Conservation (phyloP, 768 basidiomycete genomes). For the Boletus sp. region DNA sequence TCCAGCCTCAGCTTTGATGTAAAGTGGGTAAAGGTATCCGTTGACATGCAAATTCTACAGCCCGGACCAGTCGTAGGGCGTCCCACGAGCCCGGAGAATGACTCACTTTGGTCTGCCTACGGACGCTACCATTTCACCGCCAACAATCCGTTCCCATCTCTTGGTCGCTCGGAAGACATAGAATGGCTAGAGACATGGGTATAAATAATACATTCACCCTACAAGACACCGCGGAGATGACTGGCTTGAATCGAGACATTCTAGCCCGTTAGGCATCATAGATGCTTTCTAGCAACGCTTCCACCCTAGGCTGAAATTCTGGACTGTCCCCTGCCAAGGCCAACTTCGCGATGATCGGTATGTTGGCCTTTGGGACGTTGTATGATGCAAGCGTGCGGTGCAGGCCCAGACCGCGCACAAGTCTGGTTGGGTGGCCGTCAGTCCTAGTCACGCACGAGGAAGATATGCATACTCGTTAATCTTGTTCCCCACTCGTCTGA, state of each 20-base stretch:
- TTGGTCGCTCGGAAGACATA: background rate
- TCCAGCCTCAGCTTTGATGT: no score
- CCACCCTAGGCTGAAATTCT: constrained; percentile 36
- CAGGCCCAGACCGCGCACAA: constrained; percentile 58
- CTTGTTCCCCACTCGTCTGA: constrained; percentile 46
- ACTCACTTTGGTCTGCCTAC: background rate
- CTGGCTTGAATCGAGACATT: background rate
- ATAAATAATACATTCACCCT: no score
- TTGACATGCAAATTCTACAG: background rate
- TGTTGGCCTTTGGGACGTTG: constrained; percentile 57
- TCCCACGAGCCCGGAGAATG: background rate
- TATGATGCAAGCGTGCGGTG: constrained; percentile 56
- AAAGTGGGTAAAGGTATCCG: background rate
- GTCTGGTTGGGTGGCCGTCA: constrained; percentile 36
- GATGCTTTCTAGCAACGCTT: constrained; percentile 48
- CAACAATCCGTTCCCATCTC: background rate
- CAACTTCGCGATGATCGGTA: constrained; percentile 47
- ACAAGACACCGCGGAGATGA: background rate
- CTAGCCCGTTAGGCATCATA: constrained; percentile 25
- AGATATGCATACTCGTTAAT: constrained; percentile 49
- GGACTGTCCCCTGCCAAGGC: constrained; percentile 33
- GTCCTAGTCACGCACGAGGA: background rate
- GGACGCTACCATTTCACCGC: background rate
- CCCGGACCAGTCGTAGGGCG: background rate
- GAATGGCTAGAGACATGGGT: background rate